These are phyloP conservation scores for Solanum hybrid DNA, from an alignment of 305 asterid species.

Conservation along the genomic window DNA sequence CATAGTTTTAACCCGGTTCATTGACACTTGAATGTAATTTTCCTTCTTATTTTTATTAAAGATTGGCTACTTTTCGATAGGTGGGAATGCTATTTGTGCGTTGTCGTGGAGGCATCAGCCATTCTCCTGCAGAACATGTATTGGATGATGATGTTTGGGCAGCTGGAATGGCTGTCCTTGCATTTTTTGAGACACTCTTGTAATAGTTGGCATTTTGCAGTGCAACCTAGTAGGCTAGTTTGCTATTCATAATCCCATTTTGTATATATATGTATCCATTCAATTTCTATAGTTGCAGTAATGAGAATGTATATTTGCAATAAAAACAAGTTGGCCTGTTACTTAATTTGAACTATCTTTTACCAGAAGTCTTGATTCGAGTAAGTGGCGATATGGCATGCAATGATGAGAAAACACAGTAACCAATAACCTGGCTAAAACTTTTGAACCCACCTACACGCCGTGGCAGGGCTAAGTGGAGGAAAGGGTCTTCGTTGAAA, in stretches of 20 bases:
- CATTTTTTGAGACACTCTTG: conserved; percentile 59
- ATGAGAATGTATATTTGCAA: background rate
- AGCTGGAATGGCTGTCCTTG: conserved; percentile 63
- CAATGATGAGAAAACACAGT: background rate
- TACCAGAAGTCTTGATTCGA: background rate
- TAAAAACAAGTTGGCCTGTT: background rate
- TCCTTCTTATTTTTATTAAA: background rate
- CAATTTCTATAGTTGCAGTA: background rate
- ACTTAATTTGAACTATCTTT: background rate
- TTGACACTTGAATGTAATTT: background rate
- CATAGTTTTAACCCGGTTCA: background rate
- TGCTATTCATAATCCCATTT: background rate
- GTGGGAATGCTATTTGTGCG: conserved; percentile 94
- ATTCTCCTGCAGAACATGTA: conserved; percentile 91
- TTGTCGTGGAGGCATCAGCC: conserved; percentile 94
- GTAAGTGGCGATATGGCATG: background rate
- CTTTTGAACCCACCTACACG: background rate
- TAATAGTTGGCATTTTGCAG: conserved; percentile 15
- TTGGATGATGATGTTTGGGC: conserved; percentile 81
- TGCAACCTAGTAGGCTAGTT: background rate
- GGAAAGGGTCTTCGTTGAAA: background rate
- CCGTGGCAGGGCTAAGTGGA: background rate
- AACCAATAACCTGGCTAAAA: background rate
- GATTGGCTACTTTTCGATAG: conserved; percentile 18
- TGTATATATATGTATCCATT: background rate